These are phyloP conservation scores for Naganishia vaughanmartiniae DNA, from an alignment of 768 basidiomycete genomes.

Conservation along the genomic window DNA sequence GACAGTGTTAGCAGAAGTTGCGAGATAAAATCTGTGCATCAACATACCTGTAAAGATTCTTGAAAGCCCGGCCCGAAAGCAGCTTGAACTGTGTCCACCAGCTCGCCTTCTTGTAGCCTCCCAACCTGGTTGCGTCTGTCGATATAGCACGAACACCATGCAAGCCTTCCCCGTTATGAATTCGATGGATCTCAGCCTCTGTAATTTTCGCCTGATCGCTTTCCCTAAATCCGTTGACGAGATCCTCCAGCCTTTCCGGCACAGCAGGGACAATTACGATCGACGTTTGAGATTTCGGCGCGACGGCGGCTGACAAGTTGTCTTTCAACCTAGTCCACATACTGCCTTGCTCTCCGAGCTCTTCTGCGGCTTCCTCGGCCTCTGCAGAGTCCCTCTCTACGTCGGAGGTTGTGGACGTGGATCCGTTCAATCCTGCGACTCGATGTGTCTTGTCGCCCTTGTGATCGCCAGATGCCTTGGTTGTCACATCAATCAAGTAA, in stretches of 20 bases:
- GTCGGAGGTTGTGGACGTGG: neutral
- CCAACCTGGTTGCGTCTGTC: constrained; percentile 60
- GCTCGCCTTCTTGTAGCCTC: constrained; percentile 65
- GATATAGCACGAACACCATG: constrained; percentile 65
- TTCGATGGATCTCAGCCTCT: constrained; percentile 61
- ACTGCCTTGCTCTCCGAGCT: neutral
- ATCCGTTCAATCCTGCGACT: neutral
- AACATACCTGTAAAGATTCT: constrained; percentile 78
- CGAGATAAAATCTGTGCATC: neutral
- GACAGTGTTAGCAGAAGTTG: neutral
- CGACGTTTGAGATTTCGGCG: constrained; percentile 4
- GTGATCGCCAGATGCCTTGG: constrained; percentile 55
- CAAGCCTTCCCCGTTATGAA: constrained; percentile 49
- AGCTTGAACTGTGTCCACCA: constrained; percentile 90
- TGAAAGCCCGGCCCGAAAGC: constrained; percentile 92
- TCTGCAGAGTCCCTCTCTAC: constrained; percentile 6
- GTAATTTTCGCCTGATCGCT: constrained; percentile 68
- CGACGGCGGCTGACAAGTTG: neutral
- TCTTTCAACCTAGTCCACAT: neutral
- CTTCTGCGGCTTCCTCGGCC: constrained; percentile 13
- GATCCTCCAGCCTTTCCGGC: constrained; percentile 59
- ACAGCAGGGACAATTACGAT: constrained; percentile 31
- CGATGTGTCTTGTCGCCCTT: constrained; percentile 27
- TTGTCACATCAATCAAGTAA: constrained; percentile 67
- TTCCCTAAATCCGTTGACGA: constrained; percentile 69